Evolutionary conservation across 2,329 filamentous ascomycete species (phyloP), one percentile per base, ranked within the genome.

Genomic region (Zasmidium angulare): DNA sequence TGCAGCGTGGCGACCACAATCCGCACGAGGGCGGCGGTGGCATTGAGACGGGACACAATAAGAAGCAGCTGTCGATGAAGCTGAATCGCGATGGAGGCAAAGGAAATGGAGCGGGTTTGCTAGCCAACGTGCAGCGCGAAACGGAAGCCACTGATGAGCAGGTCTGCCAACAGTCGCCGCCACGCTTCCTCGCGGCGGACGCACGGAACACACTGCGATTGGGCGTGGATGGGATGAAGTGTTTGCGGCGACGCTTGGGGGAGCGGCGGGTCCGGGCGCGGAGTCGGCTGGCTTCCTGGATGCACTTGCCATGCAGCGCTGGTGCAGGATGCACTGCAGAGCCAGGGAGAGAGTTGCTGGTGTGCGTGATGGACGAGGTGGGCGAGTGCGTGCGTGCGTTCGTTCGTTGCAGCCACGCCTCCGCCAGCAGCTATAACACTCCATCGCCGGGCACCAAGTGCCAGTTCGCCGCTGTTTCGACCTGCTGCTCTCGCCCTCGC

Each of bases 271-370:
- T 36, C 23, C 51, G 51, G 40, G 36, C 26, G 51, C 36, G 51
- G 51, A 23, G 7, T 7, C 36, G 51, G 51, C 31, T 46, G 4
- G 6, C 11, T 4, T 29, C 26, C 6, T 14, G n/a, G 19, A 26
- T 46, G 31, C 53, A 22, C 47, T 23, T 24, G 22, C 43, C 22
- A 31, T 55, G 53, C 20, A 26, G 52, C 52, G 46, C 26, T 53
- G 24, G 49, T 29, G 50, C n/a, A 53, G n/a, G 36, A 26, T 23
- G 23, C 17, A 26, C 19, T 26, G 51, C 51, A 53, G 20, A 22
- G 12, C 31, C 51, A 53, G 51, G 51, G 51, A 46, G 51, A 53
- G 51, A 24, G 50, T 53, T 53, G 50, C n/a, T n/a, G n/a, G n/a
- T n/a, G n/a, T n/a, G n/a, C n/a, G n/a, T n/a, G n/a, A n/a, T n/a